These are phyloP conservation scores for Truncatella angustata DNA, from an alignment of 2,329 filamentous ascomycete genomes.

Conservation along the genomic window DNA sequence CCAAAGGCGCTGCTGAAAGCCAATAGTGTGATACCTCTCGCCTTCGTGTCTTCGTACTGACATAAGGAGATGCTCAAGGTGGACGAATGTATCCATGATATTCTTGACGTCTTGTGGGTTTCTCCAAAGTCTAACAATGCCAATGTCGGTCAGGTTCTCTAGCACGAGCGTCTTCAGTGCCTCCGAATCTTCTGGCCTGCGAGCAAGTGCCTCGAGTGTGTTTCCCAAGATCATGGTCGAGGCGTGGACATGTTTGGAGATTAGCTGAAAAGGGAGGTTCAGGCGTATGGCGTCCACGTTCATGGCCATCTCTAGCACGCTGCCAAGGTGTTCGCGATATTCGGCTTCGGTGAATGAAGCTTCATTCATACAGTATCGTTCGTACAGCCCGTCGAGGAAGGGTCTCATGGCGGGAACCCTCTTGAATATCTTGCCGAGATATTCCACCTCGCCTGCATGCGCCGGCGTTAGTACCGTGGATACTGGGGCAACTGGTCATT, in stretches of 20 bases:
- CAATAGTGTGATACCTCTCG: slow-evolving; percentile 28
- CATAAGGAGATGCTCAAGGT: slow-evolving; percentile 44
- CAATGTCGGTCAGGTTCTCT: slow-evolving; percentile 48
- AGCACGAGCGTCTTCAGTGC: slow-evolving; percentile 45
- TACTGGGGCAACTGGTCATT: background rate
- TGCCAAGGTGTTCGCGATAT: slow-evolving; percentile 39
- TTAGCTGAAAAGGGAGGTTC: slow-evolving; percentile 50
- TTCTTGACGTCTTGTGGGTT: slow-evolving; percentile 51
- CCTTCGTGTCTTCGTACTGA: slow-evolving; percentile 44
- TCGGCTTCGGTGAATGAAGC: slow-evolving; percentile 48
- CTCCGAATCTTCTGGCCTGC: slow-evolving; percentile 42
- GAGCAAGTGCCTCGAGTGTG: slow-evolving; percentile 46
- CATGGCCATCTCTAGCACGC: slow-evolving; percentile 43
- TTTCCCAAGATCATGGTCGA: slow-evolving; percentile 53
- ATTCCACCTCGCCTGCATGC: slow-evolving; percentile 45
- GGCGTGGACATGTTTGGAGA: slow-evolving; percentile 42
- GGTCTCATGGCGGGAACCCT: slow-evolving; percentile 43
- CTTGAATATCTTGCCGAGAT: slow-evolving; percentile 44
- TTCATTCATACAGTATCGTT: slow-evolving; percentile 47
- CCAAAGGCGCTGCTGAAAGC: slow-evolving; percentile 48
- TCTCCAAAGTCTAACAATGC: slow-evolving; percentile 46
- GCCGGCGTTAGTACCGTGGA: slow-evolving; percentile 11
- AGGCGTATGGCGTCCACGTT: slow-evolving; percentile 45
- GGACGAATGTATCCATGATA: slow-evolving; percentile 39
- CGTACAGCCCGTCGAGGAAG: slow-evolving; percentile 42